phyloP scores from a whole-genome alignment of 768 basidiomycete species.

The Chalciporus pseudorubinellus region DNA sequence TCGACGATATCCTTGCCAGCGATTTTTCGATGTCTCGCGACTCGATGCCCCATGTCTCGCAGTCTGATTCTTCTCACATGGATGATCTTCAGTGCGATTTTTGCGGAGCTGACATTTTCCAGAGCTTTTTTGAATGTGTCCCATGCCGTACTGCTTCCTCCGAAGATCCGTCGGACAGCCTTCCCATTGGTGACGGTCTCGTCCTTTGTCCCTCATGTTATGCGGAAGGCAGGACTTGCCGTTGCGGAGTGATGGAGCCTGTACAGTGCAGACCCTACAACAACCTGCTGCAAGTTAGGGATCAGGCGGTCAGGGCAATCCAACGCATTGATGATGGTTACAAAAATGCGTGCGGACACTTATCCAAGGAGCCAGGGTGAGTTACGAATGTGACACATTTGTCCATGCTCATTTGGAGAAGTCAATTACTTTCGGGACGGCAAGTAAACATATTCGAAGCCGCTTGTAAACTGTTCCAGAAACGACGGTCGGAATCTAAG shows the following conservation, averaged over 20 bases:
- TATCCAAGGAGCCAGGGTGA: slow-evolving; percentile 23
- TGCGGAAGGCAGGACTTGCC: slow-evolving; percentile 73
- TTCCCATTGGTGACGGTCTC: slow-evolving; percentile 41
- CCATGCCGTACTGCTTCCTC: slow-evolving; percentile 38
- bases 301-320: slow-evolving; percentile 35
- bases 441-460: slow-evolving; percentile 33
- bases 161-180: slow-evolving; percentile 6
- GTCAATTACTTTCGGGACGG: slow-evolving; percentile 23
- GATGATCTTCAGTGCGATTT: slow-evolving; percentile 64
- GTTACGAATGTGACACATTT: slow-evolving; percentile 7
- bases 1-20: slow-evolving; percentile 47
- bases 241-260: slow-evolving; percentile 58
- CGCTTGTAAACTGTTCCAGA: slow-evolving; percentile 26
- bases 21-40: slow-evolving; percentile 41
- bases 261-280: slow-evolving; percentile 54
- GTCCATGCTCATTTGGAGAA: slow-evolving; percentile 12
- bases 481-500: slow-evolving; percentile 14
- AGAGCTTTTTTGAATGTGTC: slow-evolving; percentile 74
- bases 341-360: slow-evolving; percentile 4
- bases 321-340: slow-evolving; percentile 12
- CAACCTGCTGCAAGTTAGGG: slow-evolving; percentile 43
- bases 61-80: slow-evolving; percentile 13
- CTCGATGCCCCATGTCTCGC: slow-evolving; percentile 31
- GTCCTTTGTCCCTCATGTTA: slow-evolving; percentile 71
- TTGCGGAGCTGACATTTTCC: slow-evolving; percentile 79